These are phyloP conservation scores for Tolypocladium cylindrosporum DNA, from an alignment of 2,329 filamentous ascomycete species.

Conservation along the genomic window DNA sequence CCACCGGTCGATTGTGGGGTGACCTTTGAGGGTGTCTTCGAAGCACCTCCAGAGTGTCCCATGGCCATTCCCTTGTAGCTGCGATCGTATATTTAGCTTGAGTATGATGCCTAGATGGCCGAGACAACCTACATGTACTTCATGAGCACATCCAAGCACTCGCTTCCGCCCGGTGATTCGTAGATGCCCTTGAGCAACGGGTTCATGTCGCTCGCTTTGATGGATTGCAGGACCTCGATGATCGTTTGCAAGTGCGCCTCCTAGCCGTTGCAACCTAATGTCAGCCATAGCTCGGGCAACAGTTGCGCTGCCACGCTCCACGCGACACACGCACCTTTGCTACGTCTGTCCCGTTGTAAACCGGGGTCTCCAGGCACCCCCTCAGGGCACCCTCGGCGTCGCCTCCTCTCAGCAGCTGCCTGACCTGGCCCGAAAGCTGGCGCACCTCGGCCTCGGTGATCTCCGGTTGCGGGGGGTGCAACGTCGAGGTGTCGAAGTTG, in stretches of 20 bases:
- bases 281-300: neutral
- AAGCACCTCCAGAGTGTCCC: constrained; percentile 27
- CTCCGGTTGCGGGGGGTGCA: constrained; percentile 67
- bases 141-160: constrained; percentile 87
- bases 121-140: constrained; percentile 73
- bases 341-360: constrained; percentile 53
- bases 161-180: constrained; percentile 65
- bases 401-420: constrained; percentile 77
- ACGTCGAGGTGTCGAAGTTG: constrained; percentile 84
- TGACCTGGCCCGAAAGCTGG: constrained; percentile 67
- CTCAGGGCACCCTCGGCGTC: constrained; percentile 81
- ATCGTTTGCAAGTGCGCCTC: constrained; percentile 82
- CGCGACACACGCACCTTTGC: constrained; percentile 38
- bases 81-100: neutral
- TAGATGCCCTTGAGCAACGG: constrained; percentile 78
- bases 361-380: constrained; percentile 74
- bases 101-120: too few relatives aligned
- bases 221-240: constrained; percentile 87
- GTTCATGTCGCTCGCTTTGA: constrained; percentile 93
- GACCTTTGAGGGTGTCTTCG: constrained; percentile 33
- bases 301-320: neutral
- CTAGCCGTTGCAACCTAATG: constrained; percentile 28
- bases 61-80: constrained; percentile 86
- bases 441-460: constrained; percentile 71
- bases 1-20: constrained; percentile 70